These are phyloP conservation scores for Backusella psychrophila DNA, from an alignment of 192 early-diverging fungal species.

Conservation along the genomic window DNA sequence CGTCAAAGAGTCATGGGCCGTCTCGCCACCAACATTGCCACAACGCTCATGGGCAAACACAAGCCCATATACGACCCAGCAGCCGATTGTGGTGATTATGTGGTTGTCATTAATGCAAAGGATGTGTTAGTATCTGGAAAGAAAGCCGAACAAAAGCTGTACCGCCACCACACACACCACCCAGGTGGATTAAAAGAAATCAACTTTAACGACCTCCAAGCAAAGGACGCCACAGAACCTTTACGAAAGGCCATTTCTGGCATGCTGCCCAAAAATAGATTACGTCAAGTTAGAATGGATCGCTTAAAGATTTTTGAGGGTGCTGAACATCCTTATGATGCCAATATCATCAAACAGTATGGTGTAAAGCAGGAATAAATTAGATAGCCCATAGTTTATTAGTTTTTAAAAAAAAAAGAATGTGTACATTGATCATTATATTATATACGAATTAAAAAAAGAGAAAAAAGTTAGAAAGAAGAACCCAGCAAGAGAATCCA, in stretches of 20 bases:
- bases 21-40: constrained; percentile 79
- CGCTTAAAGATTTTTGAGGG: constrained; percentile 85
- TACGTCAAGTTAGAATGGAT: constrained; percentile 72
- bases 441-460: neutral
- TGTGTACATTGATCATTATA: neutral
- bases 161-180: constrained; percentile 83
- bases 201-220: constrained; percentile 68
- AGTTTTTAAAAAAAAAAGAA: neutral
- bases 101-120: constrained; percentile 91
- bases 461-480: neutral
- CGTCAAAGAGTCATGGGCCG: constrained; percentile 84
- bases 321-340: constrained; percentile 79
- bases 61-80: constrained; percentile 92
- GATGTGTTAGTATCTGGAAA: constrained; percentile 78
- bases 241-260: constrained; percentile 91
- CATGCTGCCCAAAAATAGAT: constrained; percentile 93
- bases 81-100: constrained; percentile 94
- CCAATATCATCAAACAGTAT: constrained; percentile 82
- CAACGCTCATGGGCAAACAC: constrained; percentile 95
- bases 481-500: too few relatives aligned
- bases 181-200: constrained; percentile 85
- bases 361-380: constrained; percentile 29
- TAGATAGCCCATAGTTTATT: neutral
- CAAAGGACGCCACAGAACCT: constrained; percentile 74
- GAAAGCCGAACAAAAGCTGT: constrained; percentile 83